Evolutionary conservation across 2,329 filamentous ascomycete genomes (phyloP).

Genomic region (Pseudogymnoascus sp.): DNA sequence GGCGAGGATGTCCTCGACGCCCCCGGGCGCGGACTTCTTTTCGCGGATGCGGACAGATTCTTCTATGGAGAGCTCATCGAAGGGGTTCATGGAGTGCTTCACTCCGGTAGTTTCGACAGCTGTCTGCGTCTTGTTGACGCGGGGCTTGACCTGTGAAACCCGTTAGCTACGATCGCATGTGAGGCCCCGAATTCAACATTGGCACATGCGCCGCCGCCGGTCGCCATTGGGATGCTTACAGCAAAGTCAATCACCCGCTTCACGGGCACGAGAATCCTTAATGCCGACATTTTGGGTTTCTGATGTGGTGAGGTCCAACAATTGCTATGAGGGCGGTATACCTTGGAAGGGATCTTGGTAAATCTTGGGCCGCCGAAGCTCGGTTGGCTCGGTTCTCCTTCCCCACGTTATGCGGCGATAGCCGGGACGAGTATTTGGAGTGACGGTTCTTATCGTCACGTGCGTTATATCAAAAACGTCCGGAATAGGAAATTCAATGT

Average conservation of each 20-base stretch:
- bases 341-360: conserved; percentile 1
- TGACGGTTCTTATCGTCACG: not conserved
- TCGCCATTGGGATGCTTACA: conserved; percentile 40
- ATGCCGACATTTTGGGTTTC: conserved; percentile 46
- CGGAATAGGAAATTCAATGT: conserved; percentile 7
- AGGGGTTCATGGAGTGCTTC: conserved; percentile 98
- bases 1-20: conserved; percentile 86
- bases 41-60: conserved; percentile 93
- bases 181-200: not conserved
- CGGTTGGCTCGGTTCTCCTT: conserved; percentile 7
- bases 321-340: conserved; percentile 19
- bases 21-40: conserved; percentile 62
- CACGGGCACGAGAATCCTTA: conserved; percentile 72
- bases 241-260: conserved; percentile 86
- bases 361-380: conserved; percentile 8
- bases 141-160: conserved; percentile 52
- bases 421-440: not conserved
- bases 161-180: not conserved
- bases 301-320: conserved; percentile 11
- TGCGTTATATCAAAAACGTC: not conserved
- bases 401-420: conserved; percentile 11
- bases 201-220: not conserved
- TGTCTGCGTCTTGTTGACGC: conserved; percentile 66
- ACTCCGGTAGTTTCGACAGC: conserved; percentile 87
- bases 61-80: conserved; percentile 96